Base-by-base conservation (phyloP, 2,329 filamentous ascomycete species). In the Aspergillus sp. region DNA sequence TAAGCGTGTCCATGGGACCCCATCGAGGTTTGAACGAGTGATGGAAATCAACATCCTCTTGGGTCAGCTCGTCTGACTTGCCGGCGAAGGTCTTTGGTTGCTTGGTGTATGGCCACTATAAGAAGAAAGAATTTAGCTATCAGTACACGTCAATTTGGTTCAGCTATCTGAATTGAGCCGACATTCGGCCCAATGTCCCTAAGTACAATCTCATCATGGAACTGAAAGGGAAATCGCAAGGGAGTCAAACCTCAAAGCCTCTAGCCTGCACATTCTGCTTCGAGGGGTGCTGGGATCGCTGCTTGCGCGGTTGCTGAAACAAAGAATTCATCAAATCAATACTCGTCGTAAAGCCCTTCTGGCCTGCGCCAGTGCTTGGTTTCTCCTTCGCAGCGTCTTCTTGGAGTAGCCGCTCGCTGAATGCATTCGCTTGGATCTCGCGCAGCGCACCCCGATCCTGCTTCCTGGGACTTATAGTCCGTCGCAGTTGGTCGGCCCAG, bases 301-400 rank as follows among this genome's bases (percentile, higher is more conserved):
- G 52, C 48, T 61, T 57, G 37, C 52, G 52, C 42, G 78, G 71
- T 60, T 81, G 75, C 57, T 83, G 82, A 61, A 93, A 95, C 35
- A 95, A 68, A 29, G 86, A 93, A 56, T 93, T 89, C 86, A 94
- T 95, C 56, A 95, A 68, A 66, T 95, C 91, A 63, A 96, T 93
- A 52, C 83, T 88, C 13, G 82, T 94, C 13, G 78, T 74, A 59
- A 94, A 89, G 1, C 81, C 80, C 43, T 75, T 75, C 33, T 72
- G 68, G 11, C 40, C 48, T 8, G 40, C 35, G 20, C 43, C 41
- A 5, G 34, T 28, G 16, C 34, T 40, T 3, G 46, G 33, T 20
- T 43, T 45, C 27, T 48, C 34, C 20, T 47, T 50, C 30, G 53
- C 47, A 14, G 55, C 56, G 29, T 54, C 61, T 26, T 60, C 57